Base-by-base conservation (phyloP, 2,329 filamentous ascomycete genomes). In the Colletotrichum siamense region DNA sequence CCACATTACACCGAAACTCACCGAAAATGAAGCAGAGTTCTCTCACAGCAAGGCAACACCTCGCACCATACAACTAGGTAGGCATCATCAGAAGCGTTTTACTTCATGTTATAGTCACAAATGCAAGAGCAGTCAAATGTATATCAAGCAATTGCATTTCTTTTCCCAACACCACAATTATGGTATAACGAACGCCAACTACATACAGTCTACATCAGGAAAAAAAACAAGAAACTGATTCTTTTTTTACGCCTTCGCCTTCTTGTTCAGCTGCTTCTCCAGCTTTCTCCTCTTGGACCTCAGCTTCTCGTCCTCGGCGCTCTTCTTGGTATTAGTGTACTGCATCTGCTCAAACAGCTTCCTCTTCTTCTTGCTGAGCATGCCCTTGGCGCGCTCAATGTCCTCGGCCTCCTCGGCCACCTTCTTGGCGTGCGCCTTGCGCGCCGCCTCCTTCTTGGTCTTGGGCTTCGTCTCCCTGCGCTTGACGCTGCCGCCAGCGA, bases 291-390 rank as follows among this genome's bases (percentile, higher is more conserved):
- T 93, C 94, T 99, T 99, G 73, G 90, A 91, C 80, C 96, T 91
- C 84, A 99, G 87, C 87, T 94, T 95, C 88, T 96, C 94, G 64
- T 96, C 95, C 88, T 98, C 95, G 30, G 93, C 94, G 80, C 96
- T 96, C 83, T 95, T 95, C 91, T 97, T 96, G 87, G 94, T 96
- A 86, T 98, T 98, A 78, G 93, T 96, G 87, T 98, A 98, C 83
- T 96, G 91, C 95, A 99, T 99, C 89, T 98, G 97, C 89, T 99
- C 97, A 80, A 96, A 94, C 82, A 98, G 88, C 92, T 98, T 98
- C 82, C 97, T 91, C 93, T 99, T 99, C 92, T 98, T 97, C 86
- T 98, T 95, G 85, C 94, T 95, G 89, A 99, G 93, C 97, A 99
- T 99, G 88, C 98, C 97, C 92, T 98, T 98, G 84, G 95, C 94